These are phyloP conservation scores for Dactylonectria macrodidyma DNA, from an alignment of 2,329 filamentous ascomycete genomes.

Conservation along the genomic window DNA sequence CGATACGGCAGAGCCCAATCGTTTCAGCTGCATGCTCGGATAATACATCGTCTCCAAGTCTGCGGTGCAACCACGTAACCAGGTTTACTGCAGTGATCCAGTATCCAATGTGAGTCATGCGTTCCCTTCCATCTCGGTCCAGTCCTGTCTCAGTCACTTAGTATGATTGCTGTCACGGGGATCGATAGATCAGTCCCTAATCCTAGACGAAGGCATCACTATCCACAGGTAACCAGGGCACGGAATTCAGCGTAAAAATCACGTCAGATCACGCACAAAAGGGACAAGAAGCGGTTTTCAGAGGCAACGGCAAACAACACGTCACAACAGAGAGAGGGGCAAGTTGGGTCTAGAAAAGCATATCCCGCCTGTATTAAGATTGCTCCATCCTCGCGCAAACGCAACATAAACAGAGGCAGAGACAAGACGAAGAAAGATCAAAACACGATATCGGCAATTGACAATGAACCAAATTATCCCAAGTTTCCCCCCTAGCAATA, in stretches of 20 bases:
- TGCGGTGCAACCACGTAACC: neutral
- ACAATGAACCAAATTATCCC: constrained; percentile 26
- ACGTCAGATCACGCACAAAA: neutral
- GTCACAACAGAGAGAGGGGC: neutral
- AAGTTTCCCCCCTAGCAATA: constrained; percentile 16
- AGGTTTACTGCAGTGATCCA: neutral
- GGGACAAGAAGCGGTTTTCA: neutral
- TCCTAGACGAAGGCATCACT: neutral
- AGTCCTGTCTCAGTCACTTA: no score
- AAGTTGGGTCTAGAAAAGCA: constrained; percentile 32
- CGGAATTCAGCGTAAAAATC: neutral
- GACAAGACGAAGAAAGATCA: constrained; percentile 29
- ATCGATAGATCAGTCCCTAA: no score
- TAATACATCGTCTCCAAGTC: neutral
- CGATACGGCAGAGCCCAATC: neutral
- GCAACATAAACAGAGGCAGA: constrained; percentile 30
- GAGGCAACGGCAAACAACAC: neutral
- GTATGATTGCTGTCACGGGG: neutral
- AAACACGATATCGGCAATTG: constrained; percentile 14
- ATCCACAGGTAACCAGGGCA: neutral
- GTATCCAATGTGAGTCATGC: neutral
- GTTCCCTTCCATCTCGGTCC: neutral
- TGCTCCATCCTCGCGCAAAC: constrained; percentile 44
- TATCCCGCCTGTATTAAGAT: constrained; percentile 51
- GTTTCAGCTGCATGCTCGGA: neutral